Evolutionary conservation across 495 filamentous ascomycete species (phyloP), one percentile per base, ranked within the genome.

Genomic region (Articulospora tetracladia): DNA sequence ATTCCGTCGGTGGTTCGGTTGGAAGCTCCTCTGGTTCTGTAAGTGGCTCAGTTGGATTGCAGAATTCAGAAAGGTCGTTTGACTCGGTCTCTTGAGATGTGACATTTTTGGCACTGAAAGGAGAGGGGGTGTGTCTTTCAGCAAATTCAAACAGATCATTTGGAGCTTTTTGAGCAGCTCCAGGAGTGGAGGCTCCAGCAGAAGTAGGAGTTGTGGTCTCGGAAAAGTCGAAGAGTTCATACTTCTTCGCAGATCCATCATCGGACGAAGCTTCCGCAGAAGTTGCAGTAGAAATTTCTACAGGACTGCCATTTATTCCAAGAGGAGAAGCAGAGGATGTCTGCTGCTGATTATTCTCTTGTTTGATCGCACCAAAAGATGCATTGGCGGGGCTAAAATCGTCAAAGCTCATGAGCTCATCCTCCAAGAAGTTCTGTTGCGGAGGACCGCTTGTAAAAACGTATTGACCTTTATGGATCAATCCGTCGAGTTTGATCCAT

Each of bases 381-480:
- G 46, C n/a, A 20, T 30, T 57, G 39, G 49, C 19, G 15, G 27
- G 51, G 41, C 24, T 24, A 26, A 28, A 36, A 12, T 64, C 57
- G 3, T 64, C 65, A 46, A 68, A 68, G 19, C 30, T 51, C 49
- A 68, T 62, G 55, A 68, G 53, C 56, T 64, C 61, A 17, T 62
- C 61, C 6, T 67, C 58, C 32, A 62, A 25, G 41, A 65, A 4
- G 19, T 63, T 61, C 2, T 30, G 39, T 36, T 52, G 15, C 8
- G 53, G 58, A 7, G 62, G 62, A 15, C 62, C 66, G 20, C 34
- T 12, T 22, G 66, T 65, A 41, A 65, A 63, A 12, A 68, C 62
- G 50, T 68, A 68, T 50, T 60, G 28, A 10, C 62, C 66, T 39
- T 65, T 65, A 55, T 68, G 62, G 27, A 68, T 58, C 30, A 62